A percentile compares a stretch with the other conserved stretches of the same genome.
Evolutionary conservation across 169 alveolate species (phyloP).

Genomic region (Plasmodium gonderi): DNA sequence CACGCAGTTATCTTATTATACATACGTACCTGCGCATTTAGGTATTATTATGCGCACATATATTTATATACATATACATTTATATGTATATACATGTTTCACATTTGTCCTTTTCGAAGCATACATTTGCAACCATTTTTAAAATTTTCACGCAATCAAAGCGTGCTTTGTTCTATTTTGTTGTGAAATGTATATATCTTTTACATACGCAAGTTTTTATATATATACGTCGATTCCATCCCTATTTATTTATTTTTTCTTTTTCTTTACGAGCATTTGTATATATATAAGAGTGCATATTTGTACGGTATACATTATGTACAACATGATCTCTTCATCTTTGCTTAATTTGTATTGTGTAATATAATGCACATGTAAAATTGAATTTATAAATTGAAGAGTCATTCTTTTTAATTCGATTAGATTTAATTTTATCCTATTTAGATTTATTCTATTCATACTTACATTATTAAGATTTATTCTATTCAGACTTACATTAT

Average conservation of each 20-base stretch:
- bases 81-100: background rate
- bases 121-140: slow-evolving; percentile 2
- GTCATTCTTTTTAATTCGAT: background rate
- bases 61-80: background rate
- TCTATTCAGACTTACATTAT: background rate
- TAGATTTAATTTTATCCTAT: slow-evolving; percentile 10
- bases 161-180: slow-evolving; percentile 1
- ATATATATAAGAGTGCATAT: background rate
- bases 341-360: slow-evolving; percentile 11
- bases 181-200: background rate
- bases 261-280: background rate
- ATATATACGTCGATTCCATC: background rate
- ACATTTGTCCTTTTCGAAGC: background rate
- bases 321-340: background rate
- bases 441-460: background rate
- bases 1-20: background rate
- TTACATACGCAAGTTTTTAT: background rate
- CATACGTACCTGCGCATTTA: background rate
- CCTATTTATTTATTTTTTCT: background rate
- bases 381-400: slow-evolving; percentile 8
- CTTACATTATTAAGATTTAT: too few species aligned
- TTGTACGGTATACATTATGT: background rate
- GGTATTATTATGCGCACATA: background rate
- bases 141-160: background rate
- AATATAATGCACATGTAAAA: slow-evolving; percentile 3